phyloP scores from a whole-genome alignment of 2,329 filamentous ascomycete species.

The Capronia coronata region DNA sequence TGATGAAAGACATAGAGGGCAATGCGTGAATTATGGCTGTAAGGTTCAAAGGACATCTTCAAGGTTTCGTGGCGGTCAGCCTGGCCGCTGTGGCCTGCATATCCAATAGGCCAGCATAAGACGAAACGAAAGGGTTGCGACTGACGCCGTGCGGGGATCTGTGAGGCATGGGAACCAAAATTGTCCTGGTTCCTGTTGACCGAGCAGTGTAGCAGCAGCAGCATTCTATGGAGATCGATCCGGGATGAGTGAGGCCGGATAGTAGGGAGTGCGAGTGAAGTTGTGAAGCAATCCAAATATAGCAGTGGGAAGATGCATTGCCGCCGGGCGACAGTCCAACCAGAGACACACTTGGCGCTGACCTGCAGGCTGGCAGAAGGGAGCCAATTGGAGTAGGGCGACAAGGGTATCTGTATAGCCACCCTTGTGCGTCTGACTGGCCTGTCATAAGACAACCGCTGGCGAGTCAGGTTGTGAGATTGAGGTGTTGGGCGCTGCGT shows the following conservation, averaged over 20 bases:
- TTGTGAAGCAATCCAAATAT: not conserved
- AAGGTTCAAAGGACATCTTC: not conserved
- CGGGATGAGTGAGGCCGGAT: not conserved
- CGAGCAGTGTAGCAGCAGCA: not conserved
- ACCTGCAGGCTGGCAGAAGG: not conserved
- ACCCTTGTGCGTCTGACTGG: slow-evolving; percentile 1
- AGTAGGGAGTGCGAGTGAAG: not conserved
- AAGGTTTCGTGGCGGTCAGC: slow-evolving; percentile 12
- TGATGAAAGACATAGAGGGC: not conserved
- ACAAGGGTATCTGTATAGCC: slow-evolving; percentile 12
- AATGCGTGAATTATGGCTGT: not conserved
- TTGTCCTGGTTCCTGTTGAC: not conserved
- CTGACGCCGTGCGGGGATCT: slow-evolving; percentile 11
- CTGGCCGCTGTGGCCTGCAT: slow-evolving; percentile 5
- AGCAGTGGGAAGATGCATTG: not conserved
- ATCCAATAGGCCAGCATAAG: slow-evolving; percentile 2
- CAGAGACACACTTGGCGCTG: slow-evolving; percentile 6
- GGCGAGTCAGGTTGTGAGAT: not conserved
- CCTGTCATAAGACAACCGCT: not conserved
- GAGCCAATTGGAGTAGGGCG: slow-evolving; percentile 8
- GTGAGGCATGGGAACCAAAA: not conserved
- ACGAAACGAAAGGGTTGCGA: slow-evolving; percentile 16
- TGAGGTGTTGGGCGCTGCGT: not conserved
- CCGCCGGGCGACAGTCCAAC: not conserved
- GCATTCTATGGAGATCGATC: not conserved